Conservation (phyloP, 805 yeast genomes). For the Blastobotrys muscicola region DNA sequence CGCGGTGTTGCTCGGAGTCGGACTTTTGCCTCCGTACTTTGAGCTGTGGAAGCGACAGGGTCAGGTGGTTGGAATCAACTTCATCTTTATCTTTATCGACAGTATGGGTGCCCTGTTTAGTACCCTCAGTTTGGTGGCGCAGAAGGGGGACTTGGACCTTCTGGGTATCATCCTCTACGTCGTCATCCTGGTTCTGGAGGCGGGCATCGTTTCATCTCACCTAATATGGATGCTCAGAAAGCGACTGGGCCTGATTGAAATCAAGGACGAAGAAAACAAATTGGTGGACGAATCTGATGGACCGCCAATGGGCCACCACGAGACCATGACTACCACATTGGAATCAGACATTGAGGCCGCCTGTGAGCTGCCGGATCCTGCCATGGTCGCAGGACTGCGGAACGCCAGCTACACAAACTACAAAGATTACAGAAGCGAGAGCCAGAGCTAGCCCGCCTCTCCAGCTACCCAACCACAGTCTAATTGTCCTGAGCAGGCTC, state of each 20-base stretch:
- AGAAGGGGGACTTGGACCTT: conserved; percentile 52
- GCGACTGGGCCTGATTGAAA: conserved; percentile 8
- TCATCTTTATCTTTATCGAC: conserved; percentile 66
- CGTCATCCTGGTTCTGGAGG: conserved; percentile 62
- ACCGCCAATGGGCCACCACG: no score
- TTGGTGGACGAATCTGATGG: no score
- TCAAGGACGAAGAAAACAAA: background rate
- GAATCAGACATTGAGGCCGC: no score
- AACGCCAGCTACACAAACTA: no score
- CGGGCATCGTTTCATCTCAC: conserved; percentile 69
- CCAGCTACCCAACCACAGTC: background rate
- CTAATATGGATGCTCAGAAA: conserved; percentile 49
- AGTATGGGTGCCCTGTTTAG: conserved; percentile 77
- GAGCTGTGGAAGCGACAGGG: conserved; percentile 76
- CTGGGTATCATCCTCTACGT: conserved; percentile 72
- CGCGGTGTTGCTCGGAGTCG: conserved; percentile 61
- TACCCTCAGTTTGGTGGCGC: conserved; percentile 48
- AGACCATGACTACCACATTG: no score
- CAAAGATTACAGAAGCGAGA: no score
- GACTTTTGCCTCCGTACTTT: conserved; percentile 81
- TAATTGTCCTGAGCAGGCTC: no score
- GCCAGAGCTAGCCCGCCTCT: no score
- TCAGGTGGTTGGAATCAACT: conserved; percentile 81
- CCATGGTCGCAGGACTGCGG: no score
- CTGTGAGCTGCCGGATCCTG: no score